These are phyloP conservation scores for Wickerhamomyces silvicola DNA, from an alignment of 805 yeast genomes.

Conservation along the genomic window DNA sequence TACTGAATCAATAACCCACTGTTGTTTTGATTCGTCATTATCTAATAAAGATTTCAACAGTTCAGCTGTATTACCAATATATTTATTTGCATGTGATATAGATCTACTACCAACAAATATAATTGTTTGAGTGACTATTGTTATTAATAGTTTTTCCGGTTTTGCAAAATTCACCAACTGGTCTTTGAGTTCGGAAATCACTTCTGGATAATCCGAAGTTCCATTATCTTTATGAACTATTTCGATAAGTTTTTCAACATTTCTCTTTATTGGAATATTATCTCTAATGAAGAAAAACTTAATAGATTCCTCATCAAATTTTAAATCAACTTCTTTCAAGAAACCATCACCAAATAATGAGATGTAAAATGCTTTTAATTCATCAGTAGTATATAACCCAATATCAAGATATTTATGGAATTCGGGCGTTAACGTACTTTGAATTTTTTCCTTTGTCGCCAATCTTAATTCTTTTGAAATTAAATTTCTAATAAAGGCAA, in stretches of 20 bases:
- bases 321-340: conserved; percentile 14
- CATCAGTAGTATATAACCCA: conserved; percentile 29
- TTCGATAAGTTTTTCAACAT: conserved; percentile 32
- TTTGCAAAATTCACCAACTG: conserved; percentile 26
- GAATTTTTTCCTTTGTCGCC: conserved; percentile 67
- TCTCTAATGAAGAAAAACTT: conserved; percentile 33
- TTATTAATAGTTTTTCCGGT: conserved; percentile 42
- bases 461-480: conserved; percentile 80
- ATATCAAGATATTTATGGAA: conserved; percentile 43
- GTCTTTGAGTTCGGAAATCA: conserved; percentile 25
- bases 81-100: conserved; percentile 64
- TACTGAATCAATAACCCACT: conserved; percentile 48
- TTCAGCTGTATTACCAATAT: conserved; percentile 35
- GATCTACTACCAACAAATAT: conserved; percentile 87
- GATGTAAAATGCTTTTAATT: conserved; percentile 31
- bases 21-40: conserved; percentile 22
- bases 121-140: conserved; percentile 61
- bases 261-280: conserved; percentile 29
- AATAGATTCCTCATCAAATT: conserved; percentile 20
- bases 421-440: conserved; percentile 61
- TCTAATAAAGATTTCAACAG: conserved; percentile 2
- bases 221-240: conserved; percentile 28
- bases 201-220: conserved; percentile 23
- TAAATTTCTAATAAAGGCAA: conserved; percentile 67
- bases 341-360: conserved; percentile 25